Percentiles rank a stretch among this genome's conserved stretches.
phyloP scores from a whole-genome alignment of 2,329 filamentous ascomycete species.

The Colletotrichum orbiculare region DNA sequence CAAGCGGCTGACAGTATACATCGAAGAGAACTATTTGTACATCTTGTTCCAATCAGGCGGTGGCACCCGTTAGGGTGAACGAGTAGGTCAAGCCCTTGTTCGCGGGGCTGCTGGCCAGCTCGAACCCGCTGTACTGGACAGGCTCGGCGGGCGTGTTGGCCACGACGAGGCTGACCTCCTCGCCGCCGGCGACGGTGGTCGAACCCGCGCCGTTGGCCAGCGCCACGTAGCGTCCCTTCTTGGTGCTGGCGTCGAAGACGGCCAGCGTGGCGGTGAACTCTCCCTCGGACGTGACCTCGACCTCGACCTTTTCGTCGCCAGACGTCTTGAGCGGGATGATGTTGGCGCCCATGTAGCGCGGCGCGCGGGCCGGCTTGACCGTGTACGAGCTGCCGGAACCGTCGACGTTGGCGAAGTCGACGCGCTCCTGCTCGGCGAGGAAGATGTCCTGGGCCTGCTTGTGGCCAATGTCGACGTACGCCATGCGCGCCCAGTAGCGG shows the following conservation, averaged over 20 bases:
- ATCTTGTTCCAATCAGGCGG: slow-evolving; percentile 22
- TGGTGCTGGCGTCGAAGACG: slow-evolving; percentile 44
- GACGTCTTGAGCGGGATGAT: slow-evolving; percentile 56
- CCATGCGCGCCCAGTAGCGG: slow-evolving; percentile 64
- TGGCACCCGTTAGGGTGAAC: slow-evolving; percentile 47
- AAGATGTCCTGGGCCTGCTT: slow-evolving; percentile 52
- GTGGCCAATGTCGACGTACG: slow-evolving; percentile 62
- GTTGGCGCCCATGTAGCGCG: slow-evolving; percentile 62
- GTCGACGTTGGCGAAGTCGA: slow-evolving; percentile 58
- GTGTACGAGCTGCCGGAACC: slow-evolving; percentile 49
- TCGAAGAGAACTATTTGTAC: slow-evolving; percentile 12
- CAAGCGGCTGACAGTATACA: slow-evolving; percentile 16
- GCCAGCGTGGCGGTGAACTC: slow-evolving; percentile 55
- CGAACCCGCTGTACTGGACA: slow-evolving; percentile 57
- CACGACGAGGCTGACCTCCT: slow-evolving; percentile 58
- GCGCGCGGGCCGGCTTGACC: slow-evolving; percentile 54
- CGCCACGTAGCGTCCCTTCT: slow-evolving; percentile 51
- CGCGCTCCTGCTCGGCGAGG: slow-evolving; percentile 44
- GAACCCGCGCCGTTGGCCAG: slow-evolving; percentile 47
- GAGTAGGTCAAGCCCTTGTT: slow-evolving; percentile 53
- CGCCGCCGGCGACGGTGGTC: slow-evolving; percentile 45
- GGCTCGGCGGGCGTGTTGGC: slow-evolving; percentile 58
- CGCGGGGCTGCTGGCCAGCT: slow-evolving; percentile 48
- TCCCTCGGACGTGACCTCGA: slow-evolving; percentile 48
- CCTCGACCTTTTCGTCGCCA: slow-evolving; percentile 43